Conservation (phyloP, 495 filamentous ascomycete species). For the Extremus antarcticus region DNA sequence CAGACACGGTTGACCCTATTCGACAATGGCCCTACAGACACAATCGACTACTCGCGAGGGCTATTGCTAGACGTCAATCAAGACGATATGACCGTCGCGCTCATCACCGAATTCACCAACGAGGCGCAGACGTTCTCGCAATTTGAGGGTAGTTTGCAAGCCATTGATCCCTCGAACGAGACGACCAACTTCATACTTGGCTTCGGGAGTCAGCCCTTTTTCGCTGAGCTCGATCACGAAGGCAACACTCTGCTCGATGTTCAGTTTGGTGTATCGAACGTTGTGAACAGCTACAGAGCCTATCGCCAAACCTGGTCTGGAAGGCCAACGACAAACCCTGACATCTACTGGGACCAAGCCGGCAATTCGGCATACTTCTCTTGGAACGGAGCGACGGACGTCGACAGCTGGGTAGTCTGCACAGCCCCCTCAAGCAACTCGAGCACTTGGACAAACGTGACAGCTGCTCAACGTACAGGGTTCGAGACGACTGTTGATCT, state of each 20-base stretch:
- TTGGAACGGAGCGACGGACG: constrained; percentile 16
- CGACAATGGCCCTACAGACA: constrained; percentile 6
- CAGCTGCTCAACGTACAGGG: constrained; percentile 3
- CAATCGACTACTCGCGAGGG: constrained; percentile 6
- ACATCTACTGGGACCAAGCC: constrained; percentile 3
- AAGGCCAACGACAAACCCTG: constrained; percentile 6
- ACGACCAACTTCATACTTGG: constrained; percentile 8
- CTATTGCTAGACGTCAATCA: constrained; percentile 1
- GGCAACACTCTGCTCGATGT: constrained; percentile 10
- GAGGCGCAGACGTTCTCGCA: constrained; percentile 1
- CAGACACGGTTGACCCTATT: constrained; percentile 5
- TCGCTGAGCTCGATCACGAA: constrained; percentile 7
- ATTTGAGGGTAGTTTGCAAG: background rate
- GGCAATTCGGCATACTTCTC: constrained; percentile 7
- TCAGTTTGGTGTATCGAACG: constrained; percentile 2
- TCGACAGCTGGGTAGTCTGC: constrained; percentile 1
- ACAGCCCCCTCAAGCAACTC: constrained; percentile 1
- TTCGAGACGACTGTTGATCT: constrained; percentile 15
- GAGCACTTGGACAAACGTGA: constrained; percentile 10
- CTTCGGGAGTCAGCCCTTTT: constrained; percentile 8
- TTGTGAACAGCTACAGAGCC: constrained; percentile 9
- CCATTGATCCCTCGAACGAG: background rate
- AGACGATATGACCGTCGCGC: background rate
- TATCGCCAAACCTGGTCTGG: constrained; percentile 11
- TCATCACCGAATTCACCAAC: background rate